phyloP scores from a whole-genome alignment of 2,329 filamentous ascomycete genomes.

The Monilinia vaccinii-corymbosi region DNA sequence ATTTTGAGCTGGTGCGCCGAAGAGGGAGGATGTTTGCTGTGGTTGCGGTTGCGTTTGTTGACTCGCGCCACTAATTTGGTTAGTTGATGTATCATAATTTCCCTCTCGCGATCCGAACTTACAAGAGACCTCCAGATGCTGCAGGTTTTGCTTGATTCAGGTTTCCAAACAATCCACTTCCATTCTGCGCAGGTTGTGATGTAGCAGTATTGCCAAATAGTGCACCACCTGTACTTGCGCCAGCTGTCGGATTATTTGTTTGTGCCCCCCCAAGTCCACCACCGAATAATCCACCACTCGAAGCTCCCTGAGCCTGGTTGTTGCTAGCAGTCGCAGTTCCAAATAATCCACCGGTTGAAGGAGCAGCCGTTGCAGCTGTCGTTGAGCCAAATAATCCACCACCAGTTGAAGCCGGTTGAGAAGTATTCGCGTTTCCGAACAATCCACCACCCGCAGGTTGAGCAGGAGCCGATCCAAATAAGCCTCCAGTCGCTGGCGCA shows the following conservation, averaged over 20 bases:
- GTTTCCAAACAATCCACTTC: constrained; percentile 25
- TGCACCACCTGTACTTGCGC: constrained; percentile 17
- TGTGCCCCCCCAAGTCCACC: constrained; percentile 18
- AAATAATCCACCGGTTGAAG: constrained; percentile 27
- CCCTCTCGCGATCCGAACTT: constrained; percentile 12
- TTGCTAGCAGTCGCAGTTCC: constrained; percentile 15
- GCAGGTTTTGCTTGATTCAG: constrained; percentile 26
- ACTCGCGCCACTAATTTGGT: constrained; percentile 10
- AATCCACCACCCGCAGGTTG: constrained; percentile 21
- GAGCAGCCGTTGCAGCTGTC: constrained; percentile 11
- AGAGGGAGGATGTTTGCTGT: constrained; percentile 19
- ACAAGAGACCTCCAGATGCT: constrained; percentile 24
- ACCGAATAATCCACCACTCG: constrained; percentile 28
- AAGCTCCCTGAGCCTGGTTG: constrained; percentile 14
- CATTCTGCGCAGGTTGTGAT: constrained; percentile 22
- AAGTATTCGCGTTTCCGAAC: constrained; percentile 24
- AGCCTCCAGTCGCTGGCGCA: constrained; percentile 15
- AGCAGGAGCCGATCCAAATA: constrained; percentile 18
- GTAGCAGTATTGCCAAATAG: constrained; percentile 27
- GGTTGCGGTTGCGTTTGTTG: constrained; percentile 23
- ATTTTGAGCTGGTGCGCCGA: constrained; percentile 13
- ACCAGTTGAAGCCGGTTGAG: constrained; percentile 16
- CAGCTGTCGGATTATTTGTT: constrained; percentile 19
- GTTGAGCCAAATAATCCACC: constrained; percentile 28
- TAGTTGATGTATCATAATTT: neutral